phyloP scores from a whole-genome alignment of 108 stramenopile genomes.

The Cyclotella choctawhatcheeana region DNA sequence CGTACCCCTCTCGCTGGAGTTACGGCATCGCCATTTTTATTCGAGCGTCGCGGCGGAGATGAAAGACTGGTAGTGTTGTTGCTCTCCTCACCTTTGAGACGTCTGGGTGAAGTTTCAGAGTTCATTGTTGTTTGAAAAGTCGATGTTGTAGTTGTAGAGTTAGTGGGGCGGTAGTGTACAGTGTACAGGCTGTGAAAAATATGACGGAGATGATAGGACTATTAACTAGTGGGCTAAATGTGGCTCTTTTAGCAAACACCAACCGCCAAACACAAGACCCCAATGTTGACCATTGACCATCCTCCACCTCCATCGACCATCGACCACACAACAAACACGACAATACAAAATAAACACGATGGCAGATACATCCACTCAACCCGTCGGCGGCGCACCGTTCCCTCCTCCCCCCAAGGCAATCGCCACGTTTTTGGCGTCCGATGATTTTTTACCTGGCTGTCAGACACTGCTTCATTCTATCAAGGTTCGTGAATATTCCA shows the following conservation, averaged over 20 bases:
- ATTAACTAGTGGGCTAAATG: too few relatives aligned
- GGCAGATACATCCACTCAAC: too few relatives aligned
- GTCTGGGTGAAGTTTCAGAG: not conserved
- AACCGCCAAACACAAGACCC: too few relatives aligned
- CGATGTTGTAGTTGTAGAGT: too few relatives aligned
- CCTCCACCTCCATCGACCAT: too few relatives aligned
- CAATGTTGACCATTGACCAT: too few relatives aligned
- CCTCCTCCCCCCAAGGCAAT: constrained; percentile 72
- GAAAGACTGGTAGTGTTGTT: not conserved
- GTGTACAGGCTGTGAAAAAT: too few relatives aligned
- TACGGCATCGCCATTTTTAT: not conserved
- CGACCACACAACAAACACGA: too few relatives aligned
- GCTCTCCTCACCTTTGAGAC: not conserved
- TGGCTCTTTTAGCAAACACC: too few relatives aligned
- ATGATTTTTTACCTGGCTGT: constrained; percentile 75
- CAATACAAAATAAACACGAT: too few relatives aligned
- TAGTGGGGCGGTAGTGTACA: too few relatives aligned
- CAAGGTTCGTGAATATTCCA: constrained; percentile 34
- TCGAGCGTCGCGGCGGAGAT: not conserved
- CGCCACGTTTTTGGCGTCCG: constrained; percentile 72
- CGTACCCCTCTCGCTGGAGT: not conserved
- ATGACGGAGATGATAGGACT: too few relatives aligned
- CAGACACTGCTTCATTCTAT: constrained; percentile 79
- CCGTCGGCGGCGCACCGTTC: constrained; percentile 24
- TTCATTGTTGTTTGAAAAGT: not conserved